Conservation (phyloP, 441 rosid genomes). For the Cnidoscolus chayamansa region DNA sequence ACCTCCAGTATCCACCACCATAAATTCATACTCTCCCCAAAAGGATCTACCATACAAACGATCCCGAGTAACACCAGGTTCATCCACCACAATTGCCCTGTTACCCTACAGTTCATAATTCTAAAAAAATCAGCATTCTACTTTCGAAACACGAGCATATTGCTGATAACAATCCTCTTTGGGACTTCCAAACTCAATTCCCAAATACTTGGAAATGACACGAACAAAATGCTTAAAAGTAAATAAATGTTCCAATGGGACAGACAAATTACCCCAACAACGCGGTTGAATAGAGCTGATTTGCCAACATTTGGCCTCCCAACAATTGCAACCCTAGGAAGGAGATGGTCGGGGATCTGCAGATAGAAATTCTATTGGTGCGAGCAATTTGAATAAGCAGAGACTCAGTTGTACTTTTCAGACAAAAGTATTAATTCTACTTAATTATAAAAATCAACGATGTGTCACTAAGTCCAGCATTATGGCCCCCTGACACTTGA, state of each 20-base stretch:
- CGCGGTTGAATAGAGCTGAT: conserved; percentile 90
- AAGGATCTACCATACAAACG: conserved; percentile 86
- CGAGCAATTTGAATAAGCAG: background rate
- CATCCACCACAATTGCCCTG: conserved; percentile 91
- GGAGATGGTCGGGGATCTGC: conserved; percentile 84
- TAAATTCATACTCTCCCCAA: conserved; percentile 81
- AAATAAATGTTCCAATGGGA: conserved; percentile 1
- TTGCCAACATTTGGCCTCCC: conserved; percentile 98
- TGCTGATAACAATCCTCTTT: background rate
- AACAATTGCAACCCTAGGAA: conserved; percentile 78
- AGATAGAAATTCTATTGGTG: conserved; percentile 19
- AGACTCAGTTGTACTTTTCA: background rate
- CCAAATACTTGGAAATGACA: background rate
- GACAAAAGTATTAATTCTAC: background rate
- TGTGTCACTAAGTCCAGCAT: background rate
- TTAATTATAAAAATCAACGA: background rate
- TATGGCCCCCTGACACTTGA: background rate
- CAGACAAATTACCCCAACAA: conserved; percentile 64
- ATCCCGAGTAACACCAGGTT: conserved; percentile 95
- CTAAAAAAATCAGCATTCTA: conserved; percentile 1
- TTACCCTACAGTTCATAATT: conserved; percentile 47
- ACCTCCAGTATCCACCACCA: conserved; percentile 94
- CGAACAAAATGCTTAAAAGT: background rate
- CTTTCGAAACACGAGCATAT: background rate
- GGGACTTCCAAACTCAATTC: background rate